Evolutionary conservation across 2,329 filamentous ascomycete species (phyloP).

Genomic region (Aspergillus ochraceus): DNA sequence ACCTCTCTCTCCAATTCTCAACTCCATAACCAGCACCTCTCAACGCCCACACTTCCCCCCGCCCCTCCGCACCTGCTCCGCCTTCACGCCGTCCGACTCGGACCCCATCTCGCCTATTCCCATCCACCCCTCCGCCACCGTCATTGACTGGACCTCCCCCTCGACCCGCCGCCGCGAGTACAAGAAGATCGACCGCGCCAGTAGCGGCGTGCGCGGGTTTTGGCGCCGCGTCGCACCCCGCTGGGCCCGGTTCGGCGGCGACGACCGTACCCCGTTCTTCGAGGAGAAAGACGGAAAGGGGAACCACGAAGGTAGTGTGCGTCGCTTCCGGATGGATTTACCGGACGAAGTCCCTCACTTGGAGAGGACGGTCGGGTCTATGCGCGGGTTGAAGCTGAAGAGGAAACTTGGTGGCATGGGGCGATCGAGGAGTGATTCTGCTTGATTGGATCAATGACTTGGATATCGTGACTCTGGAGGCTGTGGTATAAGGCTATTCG

Average conservation of each 20-base stretch:
- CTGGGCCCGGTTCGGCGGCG: constrained; percentile 37
- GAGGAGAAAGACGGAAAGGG: constrained; percentile 37
- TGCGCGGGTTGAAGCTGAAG: constrained; percentile 13
- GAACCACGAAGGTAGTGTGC: constrained; percentile 45
- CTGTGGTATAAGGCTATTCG: not conserved
- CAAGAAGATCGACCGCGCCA: constrained; percentile 55
- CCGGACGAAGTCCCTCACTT: constrained; percentile 29
- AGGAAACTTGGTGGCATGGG: constrained; percentile 10
- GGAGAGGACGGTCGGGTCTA: not conserved
- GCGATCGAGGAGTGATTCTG: not conserved
- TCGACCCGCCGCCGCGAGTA: constrained; percentile 47
- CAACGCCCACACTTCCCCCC: not conserved
- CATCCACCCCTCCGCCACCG: constrained; percentile 35
- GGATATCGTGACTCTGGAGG: not conserved
- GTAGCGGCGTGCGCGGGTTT: constrained; percentile 42
- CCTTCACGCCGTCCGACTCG: not conserved
- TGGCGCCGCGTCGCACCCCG: constrained; percentile 43
- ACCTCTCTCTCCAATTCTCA: constrained; percentile 13
- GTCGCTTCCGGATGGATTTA: constrained; percentile 47
- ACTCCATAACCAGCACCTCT: constrained; percentile 5
- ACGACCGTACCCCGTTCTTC: constrained; percentile 42
- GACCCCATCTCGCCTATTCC: constrained; percentile 8
- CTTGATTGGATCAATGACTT: not conserved
- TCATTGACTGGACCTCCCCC: constrained; percentile 50
- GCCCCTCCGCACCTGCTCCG: constrained; percentile 4